phyloP scores from a whole-genome alignment of 345 rosid species.

The Citropsis articulata region DNA sequence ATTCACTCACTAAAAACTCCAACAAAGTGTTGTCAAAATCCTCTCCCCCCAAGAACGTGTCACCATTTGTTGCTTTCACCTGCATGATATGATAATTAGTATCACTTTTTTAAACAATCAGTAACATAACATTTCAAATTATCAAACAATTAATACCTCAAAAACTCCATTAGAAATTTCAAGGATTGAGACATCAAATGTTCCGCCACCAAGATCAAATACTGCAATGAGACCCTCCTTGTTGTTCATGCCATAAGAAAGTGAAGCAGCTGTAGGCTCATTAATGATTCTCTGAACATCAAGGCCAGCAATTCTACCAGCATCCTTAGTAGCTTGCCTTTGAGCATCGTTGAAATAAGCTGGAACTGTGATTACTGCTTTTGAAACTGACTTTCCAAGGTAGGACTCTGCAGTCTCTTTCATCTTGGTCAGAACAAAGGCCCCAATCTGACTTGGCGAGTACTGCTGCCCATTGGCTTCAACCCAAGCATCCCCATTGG shows the following conservation, averaged over 20 bases:
- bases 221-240: constrained; percentile 94
- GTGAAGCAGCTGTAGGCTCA: constrained; percentile 96
- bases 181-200: constrained; percentile 80
- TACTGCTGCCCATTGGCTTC: constrained; percentile 80
- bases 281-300: constrained; percentile 88
- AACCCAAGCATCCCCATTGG: constrained; percentile 96
- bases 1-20: constrained; percentile 77
- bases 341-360: constrained; percentile 97
- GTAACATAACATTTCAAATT: background rate
- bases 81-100: constrained; percentile 13
- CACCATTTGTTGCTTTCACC: constrained; percentile 98
- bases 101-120: background rate
- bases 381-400: constrained; percentile 62
- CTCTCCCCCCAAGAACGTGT: constrained; percentile 94
- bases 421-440: constrained; percentile 81
- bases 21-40: constrained; percentile 82
- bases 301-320: constrained; percentile 88
- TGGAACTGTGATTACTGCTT: constrained; percentile 87
- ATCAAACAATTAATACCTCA: constrained; percentile 43
- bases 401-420: constrained; percentile 89
- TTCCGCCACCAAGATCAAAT: constrained; percentile 93
- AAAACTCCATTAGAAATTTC: constrained; percentile 95
- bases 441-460: constrained; percentile 89
- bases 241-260: constrained; percentile 88
- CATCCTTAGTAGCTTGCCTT: constrained; percentile 95